Base-by-base conservation (phyloP, 2,329 filamentous ascomycete species). In the Alternaria brassicicola region DNA sequence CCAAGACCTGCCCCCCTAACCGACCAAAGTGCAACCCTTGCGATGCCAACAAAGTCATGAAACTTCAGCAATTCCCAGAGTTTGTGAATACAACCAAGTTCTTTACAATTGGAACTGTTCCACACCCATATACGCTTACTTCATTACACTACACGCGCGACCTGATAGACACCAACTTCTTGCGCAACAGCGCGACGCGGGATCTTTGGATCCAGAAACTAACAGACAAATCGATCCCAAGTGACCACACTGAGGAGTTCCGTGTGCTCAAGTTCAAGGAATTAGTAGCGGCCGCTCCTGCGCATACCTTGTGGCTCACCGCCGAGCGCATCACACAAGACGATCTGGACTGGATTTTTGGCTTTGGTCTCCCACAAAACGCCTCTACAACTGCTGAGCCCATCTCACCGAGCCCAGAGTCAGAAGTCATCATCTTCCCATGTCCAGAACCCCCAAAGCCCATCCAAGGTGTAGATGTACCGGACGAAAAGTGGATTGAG, bases 291-390 rank as follows among this genome's bases (percentile, higher is more conserved):
- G 86, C 88, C 15, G 83, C 64, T 7, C 63, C 84, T 1, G 82
- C 86, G 0, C 87, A 87, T 65, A 88, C 89, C 0, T 81, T 97
- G 19, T 97, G 93, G 93, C 81, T 97, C 19, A 89, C 89, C 0
- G 90, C 91, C n/a, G 88, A 90, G 69, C 78, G 72, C 41, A 71
- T 76, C 25, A 77, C 89, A 7, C 87, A 89, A 3, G 76, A 84
- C n/a, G 90, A 95, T 64, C 81, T 97, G 2, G 89, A 94, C 72
- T 98, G 93, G 92, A 85, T 89, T 66, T 92, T 98, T 73, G 95
- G 94, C 52, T 98, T 98, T 77, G 81, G 83, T 13, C 83, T 97
- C 9, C 91, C 93, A 2, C 82, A 83, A 45, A 78, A 81, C 19
- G 78, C 80, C 10, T 81, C 84, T 4, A 77, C 83, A 38, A 80